Evolutionary conservation across 1,139 yeast genomes (phyloP).

Genomic region (Pneumocystis oryctolagi): DNA sequence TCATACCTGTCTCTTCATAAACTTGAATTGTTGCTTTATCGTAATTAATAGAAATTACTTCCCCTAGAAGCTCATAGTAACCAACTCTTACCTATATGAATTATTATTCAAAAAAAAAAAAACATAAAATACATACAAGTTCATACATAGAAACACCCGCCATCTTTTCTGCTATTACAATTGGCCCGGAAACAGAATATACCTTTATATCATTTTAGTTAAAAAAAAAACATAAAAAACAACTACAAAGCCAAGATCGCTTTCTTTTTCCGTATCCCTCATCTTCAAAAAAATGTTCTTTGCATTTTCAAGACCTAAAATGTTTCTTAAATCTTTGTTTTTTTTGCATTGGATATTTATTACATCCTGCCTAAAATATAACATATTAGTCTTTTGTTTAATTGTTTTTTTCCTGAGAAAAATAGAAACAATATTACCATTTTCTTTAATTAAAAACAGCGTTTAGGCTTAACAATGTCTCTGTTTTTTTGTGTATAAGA

Average conservation of each 20-base stretch:
- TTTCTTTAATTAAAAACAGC: background rate
- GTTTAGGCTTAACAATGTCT: background rate
- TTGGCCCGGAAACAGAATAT: conserved; percentile 24
- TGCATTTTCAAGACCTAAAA: conserved; percentile 95
- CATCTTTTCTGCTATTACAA: conserved; percentile 94
- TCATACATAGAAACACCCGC: conserved; percentile 99
- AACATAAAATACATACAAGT: conserved; percentile 27
- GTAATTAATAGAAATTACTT: conserved; percentile 87
- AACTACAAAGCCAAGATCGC: conserved; percentile 46
- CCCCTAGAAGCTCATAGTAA: conserved; percentile 92
- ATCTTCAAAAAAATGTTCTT: conserved; percentile 75
- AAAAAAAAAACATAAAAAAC: background rate
- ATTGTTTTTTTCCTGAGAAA: background rate
- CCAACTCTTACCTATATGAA: conserved; percentile 40
- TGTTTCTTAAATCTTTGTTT: conserved; percentile 29
- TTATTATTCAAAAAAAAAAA: background rate
- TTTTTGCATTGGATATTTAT: background rate
- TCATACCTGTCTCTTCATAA: conserved; percentile 65
- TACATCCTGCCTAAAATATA: background rate
- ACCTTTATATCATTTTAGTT: conserved; percentile 5
- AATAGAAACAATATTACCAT: background rate
- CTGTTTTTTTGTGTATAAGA: background rate
- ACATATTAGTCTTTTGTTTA: background rate
- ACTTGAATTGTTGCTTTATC: conserved; percentile 98
- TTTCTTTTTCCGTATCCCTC: conserved; percentile 43